Evolutionary conservation across 371 early-diverging fungal genomes (phyloP), one percentile per base, ranked within the genome.

Genomic region (Smittium mucronatum): DNA sequence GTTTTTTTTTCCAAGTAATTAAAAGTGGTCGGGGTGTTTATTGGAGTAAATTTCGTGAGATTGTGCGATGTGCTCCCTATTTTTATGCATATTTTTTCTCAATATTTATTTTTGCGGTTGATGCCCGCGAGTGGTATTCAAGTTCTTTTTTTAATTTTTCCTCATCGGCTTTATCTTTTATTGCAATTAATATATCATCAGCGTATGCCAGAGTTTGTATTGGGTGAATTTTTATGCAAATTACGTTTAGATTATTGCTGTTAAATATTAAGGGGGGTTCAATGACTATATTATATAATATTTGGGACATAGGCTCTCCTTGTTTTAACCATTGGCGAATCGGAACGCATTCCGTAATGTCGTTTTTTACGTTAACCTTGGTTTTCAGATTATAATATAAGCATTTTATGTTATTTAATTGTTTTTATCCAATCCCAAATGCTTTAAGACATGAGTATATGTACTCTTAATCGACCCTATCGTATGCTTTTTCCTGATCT

Each of bases 301-400:
- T 58, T 8, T 70, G 73, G 2, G 70, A 73, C 0, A 70, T 58
- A 21, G 58, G 73, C 26, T 73, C 69, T 1, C 73, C 70, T 31
- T 72, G 69, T 0, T 60, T 29, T 0, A 72, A 66, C 0, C 73
- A 70, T 30, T 69, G 64, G 35, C 17, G 34, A 33, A 65, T 69
- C 5, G 21, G 1, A 32, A 72, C n/a, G 21, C 35, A 8, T 33
- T 65, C 30, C 15, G 65, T 65, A 2, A 65, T n/a, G 26, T 36
- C 65, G 2, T 36, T 34, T 32, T 65, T 65, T 32, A 65, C 34
- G 17, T 65, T 65, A 34, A 65, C n/a, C 25, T 17, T 65, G 2
- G 65, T 65, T 25, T 65, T 28, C n/a, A 34, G 34, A 31, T 36
- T 36, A 2, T 5, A 31, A 33, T 65, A 65, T 33, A 65, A 32